phyloP scores from a whole-genome alignment of 257 asterid genomes.

The Jacaranda copaia region DNA sequence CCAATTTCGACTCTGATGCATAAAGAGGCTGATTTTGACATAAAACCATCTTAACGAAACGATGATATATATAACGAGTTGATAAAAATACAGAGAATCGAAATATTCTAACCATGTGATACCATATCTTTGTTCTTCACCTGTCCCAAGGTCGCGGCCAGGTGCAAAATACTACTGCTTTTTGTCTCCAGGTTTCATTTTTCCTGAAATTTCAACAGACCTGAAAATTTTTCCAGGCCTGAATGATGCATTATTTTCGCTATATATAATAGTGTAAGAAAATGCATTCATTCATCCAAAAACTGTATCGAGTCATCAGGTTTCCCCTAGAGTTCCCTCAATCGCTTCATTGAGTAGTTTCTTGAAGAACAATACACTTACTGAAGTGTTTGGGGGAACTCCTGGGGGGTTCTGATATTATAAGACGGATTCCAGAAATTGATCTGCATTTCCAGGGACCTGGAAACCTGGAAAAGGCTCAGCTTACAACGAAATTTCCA shows the following conservation, averaged over 20 bases:
- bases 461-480: not conserved
- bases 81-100: constrained; percentile 31
- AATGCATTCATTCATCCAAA: constrained; percentile 5
- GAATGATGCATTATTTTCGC: not conserved
- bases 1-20: not conserved
- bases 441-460: not conserved
- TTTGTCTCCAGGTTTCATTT: not conserved
- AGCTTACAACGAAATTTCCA: not conserved
- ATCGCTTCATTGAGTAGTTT: constrained; percentile 50
- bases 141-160: constrained; percentile 37
- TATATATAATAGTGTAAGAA: constrained; percentile 32
- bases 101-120: constrained; percentile 26
- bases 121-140: constrained; percentile 19
- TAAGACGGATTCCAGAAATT: not conserved
- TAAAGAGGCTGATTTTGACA: not conserved
- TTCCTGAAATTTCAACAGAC: not conserved
- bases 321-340: constrained; percentile 56
- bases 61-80: constrained; percentile 1
- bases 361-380: not conserved
- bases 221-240: not conserved
- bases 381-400: constrained; percentile 60
- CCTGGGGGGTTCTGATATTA: constrained; percentile 37
- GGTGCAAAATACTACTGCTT: constrained; percentile 37
- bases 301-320: constrained; percentile 38
- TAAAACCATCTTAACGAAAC: not conserved